Base-by-base conservation (phyloP, 2,329 filamentous ascomycete species). In the Hypoxylon sp. region DNA sequence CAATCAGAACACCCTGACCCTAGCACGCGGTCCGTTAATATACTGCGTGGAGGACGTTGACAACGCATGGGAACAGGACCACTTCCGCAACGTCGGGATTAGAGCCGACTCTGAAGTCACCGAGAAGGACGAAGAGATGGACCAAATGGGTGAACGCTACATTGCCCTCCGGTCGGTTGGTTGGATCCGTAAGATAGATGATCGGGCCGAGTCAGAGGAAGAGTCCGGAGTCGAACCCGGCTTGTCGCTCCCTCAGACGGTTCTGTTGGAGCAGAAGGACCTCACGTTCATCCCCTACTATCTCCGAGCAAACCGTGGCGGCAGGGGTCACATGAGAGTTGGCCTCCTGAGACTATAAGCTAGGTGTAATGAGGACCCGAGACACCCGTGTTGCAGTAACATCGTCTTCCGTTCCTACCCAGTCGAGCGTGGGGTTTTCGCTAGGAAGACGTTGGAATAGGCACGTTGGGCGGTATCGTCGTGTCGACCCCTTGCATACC, bases 1-100 rank as follows among this genome's bases (percentile, higher is more conserved):
- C 0, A 83, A 83, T 67, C 85, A 88, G 69, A 75, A 81, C n/a
- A 85, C 83, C 1, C 67, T 87, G 36, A 80, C 83, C 1, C 73
- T 89, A 5, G 85, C 82, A 1, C 80, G 86, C 3, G 87, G 87
- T 0, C 87, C 87, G 0, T 71, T 89, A 4, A 77, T 89, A 4
- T 89, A 89, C 73, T 89, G 86, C 61, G 80, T 85, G 3, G 87
- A 90, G 70, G 87, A 89, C 58, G 70, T 80, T 5, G 86, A 89
- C 69, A 87, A 89, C 60, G 33, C 75, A 0, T 87, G 84, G 84
- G 85, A 84, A 52, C 70, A 77, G 1, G 80, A 87, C 68, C 85
- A 88, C 72, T 87, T 87, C 78, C 85, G 82, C 69, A 77, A 79
- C 58, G 66, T 79, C n/a, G 73, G 72, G 14, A 69, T 78, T 50